These are phyloP conservation scores for Leucocoprinus sp. DNA, from an alignment of 768 basidiomycete genomes.

Conservation along the genomic window DNA sequence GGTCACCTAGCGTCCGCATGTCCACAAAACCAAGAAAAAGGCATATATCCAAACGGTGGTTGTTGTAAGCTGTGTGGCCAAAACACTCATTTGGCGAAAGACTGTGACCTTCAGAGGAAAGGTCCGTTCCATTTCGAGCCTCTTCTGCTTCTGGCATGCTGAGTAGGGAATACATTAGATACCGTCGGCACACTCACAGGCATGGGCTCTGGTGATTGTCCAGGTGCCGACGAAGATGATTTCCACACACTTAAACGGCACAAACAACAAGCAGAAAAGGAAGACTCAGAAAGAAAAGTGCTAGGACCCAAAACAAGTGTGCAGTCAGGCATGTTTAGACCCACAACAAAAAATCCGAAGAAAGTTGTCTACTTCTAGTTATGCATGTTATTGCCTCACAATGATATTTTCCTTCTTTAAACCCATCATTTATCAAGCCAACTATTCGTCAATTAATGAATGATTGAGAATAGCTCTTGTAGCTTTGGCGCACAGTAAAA, in stretches of 20 bases:
- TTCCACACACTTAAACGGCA: slow-evolving; percentile 76
- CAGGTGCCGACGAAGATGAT: slow-evolving; percentile 91
- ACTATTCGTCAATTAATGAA: too few relatives aligned
- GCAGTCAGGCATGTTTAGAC: not conserved
- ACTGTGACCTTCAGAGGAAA: slow-evolving; percentile 62
- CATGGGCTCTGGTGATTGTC: slow-evolving; percentile 41
- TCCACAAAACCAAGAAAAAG: slow-evolving; percentile 69
- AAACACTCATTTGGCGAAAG: slow-evolving; percentile 76
- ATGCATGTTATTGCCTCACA: too few relatives aligned
- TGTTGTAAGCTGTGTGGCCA: slow-evolving; percentile 84
- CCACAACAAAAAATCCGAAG: not conserved
- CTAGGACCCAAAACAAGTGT: not conserved
- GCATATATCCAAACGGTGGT: slow-evolving; percentile 88
- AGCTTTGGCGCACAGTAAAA: too few relatives aligned
- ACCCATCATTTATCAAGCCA: too few relatives aligned
- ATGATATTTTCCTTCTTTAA: too few relatives aligned
- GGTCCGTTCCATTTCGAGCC: slow-evolving; percentile 32
- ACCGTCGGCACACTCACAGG: slow-evolving; percentile 30
- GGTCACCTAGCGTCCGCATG: slow-evolving; percentile 86
- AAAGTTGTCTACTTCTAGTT: slow-evolving; percentile 7
- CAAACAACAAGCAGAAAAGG: slow-evolving; percentile 49
- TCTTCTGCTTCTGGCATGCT: not conserved
- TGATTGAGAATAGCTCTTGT: too few relatives aligned
- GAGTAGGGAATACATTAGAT: slow-evolving; percentile 7
- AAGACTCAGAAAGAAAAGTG: slow-evolving; percentile 32